These are phyloP conservation scores for Gilbertella persicaria DNA, from an alignment of 371 early-diverging fungal species.

Conservation along the genomic window DNA sequence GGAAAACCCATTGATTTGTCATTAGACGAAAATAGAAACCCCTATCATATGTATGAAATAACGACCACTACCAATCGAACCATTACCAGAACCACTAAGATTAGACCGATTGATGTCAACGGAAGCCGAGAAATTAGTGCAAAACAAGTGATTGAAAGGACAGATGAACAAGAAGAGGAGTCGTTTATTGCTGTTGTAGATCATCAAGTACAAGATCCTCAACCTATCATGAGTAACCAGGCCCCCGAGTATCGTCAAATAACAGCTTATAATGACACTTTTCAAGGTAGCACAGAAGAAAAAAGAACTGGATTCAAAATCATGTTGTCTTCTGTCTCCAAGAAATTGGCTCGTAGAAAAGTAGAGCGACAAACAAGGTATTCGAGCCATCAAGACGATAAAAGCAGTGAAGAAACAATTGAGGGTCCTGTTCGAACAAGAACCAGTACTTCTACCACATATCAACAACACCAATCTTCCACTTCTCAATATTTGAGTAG, in stretches of 20 bases:
- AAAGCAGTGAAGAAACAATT: slow-evolving; percentile 7
- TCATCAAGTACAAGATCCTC: neutral
- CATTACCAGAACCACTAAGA: slow-evolving; percentile 37
- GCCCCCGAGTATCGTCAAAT: neutral
- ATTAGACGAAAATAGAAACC: slow-evolving; percentile 15
- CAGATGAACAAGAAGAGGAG: slow-evolving; percentile 38
- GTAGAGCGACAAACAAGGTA: slow-evolving; percentile 37
- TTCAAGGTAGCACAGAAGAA: no score
- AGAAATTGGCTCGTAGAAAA: slow-evolving; percentile 49
- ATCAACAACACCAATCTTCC: slow-evolving; percentile 9
- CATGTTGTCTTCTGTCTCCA: slow-evolving; percentile 56
- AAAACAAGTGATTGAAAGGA: slow-evolving; percentile 37
- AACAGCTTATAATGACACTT: neutral
- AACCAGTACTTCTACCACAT: slow-evolving; percentile 32
- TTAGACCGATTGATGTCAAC: slow-evolving; percentile 36
- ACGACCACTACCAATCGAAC: slow-evolving; percentile 33
- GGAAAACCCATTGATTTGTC: slow-evolving; percentile 2
- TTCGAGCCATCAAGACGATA: neutral
- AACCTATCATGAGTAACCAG: neutral
- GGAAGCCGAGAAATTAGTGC: slow-evolving; percentile 15
- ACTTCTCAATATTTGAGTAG: neutral
- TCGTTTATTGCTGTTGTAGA: slow-evolving; percentile 42
- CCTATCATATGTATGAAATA: slow-evolving; percentile 41
- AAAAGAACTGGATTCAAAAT: slow-evolving; percentile 25
- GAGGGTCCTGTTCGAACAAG: slow-evolving; percentile 25